Conservation (phyloP, 352 stramenopile genomes). For the Phytopythium chamaehyphon region DNA sequence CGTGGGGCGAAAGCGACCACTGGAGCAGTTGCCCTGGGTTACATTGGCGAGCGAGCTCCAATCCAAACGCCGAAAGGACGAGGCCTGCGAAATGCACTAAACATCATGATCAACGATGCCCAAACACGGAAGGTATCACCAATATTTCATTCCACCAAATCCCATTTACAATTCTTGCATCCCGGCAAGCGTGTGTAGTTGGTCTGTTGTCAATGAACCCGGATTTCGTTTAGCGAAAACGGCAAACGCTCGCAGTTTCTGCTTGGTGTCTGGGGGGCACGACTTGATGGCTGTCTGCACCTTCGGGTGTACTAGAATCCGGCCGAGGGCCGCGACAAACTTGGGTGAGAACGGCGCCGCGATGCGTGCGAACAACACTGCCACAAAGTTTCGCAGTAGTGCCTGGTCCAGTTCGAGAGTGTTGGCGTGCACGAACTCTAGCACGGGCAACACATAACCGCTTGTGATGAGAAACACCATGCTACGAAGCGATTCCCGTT, state of each 20-base stretch:
- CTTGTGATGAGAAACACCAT: slow-evolving; percentile 89
- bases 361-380: slow-evolving; percentile 71
- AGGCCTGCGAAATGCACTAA: too few species aligned
- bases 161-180: slow-evolving; percentile 29
- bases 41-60: too few species aligned
- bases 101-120: too few species aligned
- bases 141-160: slow-evolving; percentile 2
- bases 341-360: slow-evolving; percentile 72
- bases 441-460: slow-evolving; percentile 78
- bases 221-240: slow-evolving; percentile 67
- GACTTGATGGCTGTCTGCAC: slow-evolving; percentile 81
- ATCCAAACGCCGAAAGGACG: too few species aligned
- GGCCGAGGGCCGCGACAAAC: slow-evolving; percentile 63
- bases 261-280: slow-evolving; percentile 69
- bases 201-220: slow-evolving; percentile 50
- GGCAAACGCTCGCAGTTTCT: slow-evolving; percentile 67
- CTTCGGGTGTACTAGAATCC: slow-evolving; percentile 81
- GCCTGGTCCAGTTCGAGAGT: slow-evolving; percentile 79
- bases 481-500: slow-evolving; percentile 75
- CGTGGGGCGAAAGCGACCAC: too few species aligned
- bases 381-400: slow-evolving; percentile 82
- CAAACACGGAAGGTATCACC: too few species aligned
- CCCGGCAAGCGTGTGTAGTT: slow-evolving; percentile 53
- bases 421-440: slow-evolving; percentile 82
- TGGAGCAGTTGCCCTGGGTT: too few species aligned